Evolutionary conservation across 2,329 filamentous ascomycete genomes (phyloP).

Genomic region (Metarhizium album): DNA sequence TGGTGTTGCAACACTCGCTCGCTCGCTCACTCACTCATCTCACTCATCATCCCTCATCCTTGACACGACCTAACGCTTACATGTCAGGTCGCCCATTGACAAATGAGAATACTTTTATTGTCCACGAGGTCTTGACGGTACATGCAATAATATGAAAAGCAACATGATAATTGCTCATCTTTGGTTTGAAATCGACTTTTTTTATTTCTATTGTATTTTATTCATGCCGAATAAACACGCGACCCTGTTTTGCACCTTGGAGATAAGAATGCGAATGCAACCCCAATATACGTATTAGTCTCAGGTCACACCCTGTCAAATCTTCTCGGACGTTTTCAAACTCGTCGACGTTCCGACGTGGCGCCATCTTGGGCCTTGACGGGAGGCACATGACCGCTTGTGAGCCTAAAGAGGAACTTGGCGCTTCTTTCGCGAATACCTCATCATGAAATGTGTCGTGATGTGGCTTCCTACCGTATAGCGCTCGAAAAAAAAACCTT

Average conservation of each 20-base stretch:
- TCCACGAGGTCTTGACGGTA: not conserved
- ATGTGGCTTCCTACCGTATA: too few relatives aligned
- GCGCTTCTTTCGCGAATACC: not conserved
- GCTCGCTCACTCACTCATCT: too few relatives aligned
- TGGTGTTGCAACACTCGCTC: not conserved
- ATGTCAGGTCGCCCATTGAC: not conserved
- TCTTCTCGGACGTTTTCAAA: not conserved
- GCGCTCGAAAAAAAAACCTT: too few relatives aligned
- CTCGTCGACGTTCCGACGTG: not conserved
- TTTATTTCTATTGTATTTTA: not conserved
- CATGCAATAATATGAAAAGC: not conserved
- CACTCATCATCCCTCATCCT: too few relatives aligned
- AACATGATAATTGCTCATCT: not conserved
- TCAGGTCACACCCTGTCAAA: not conserved
- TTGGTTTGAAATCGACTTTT: not conserved
- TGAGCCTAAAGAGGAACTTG: not conserved
- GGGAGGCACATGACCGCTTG: not conserved
- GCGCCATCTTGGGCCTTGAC: not conserved
- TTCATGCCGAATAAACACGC: not conserved
- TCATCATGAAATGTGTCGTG: not conserved
- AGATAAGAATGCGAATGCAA: not conserved
- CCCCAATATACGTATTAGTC: not conserved
- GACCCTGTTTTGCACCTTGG: not conserved
- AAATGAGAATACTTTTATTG: not conserved
- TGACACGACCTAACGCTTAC: not conserved